Evolutionary conservation across 2,329 filamentous ascomycete genomes (phyloP), one percentile per base, ranked within the genome.

Genomic region (Hysterium pulicare): DNA sequence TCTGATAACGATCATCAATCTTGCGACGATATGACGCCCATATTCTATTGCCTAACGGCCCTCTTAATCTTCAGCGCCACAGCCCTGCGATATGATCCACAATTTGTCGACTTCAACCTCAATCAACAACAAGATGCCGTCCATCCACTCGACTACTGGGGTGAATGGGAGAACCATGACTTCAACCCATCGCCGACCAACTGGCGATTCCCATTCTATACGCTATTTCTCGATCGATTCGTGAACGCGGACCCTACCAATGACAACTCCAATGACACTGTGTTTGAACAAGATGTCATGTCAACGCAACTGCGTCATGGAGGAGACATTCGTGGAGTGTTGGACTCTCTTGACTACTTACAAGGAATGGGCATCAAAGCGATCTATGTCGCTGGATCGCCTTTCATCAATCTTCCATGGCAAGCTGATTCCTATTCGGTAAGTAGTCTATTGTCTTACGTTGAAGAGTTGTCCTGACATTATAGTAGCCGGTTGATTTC

Each of bases 191-290:
- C 79, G 16, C 81, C 81, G 1, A 54, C 66, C 0, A 83, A 81
- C 52, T 84, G 81, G 81, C 72, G 81, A 20, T 75, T 84, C 46
- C 81, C 81, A 0, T 77, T 82, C 54, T 84, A 84, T 57, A 82
- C 78, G 7, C 66, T 84, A 35, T 82, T 83, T 57, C 62, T 82
- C n/a, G 80, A 84, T 57, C 69, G 78, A 45, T 83, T 77, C 50
- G 78, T 81, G 34, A 83, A 84, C 51, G 80, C 80, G 17, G 75
- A 83, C 52, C 79, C 81, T 9, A 69, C 68, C 3, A 84, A 84
- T 55, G 80, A 84, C 56, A 75, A 83, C 53, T 71, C 73, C 34
- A 83, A 83, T 56, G 74, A 70, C 11, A 82, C 79, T 1, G 45
- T 71, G 2, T 83, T 75, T 61, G 79, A 83, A 52, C 76, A 80